Evolutionary conservation across 192 early-diverging fungal genomes (phyloP).

Genomic region (Lobulomyces angularis): DNA sequence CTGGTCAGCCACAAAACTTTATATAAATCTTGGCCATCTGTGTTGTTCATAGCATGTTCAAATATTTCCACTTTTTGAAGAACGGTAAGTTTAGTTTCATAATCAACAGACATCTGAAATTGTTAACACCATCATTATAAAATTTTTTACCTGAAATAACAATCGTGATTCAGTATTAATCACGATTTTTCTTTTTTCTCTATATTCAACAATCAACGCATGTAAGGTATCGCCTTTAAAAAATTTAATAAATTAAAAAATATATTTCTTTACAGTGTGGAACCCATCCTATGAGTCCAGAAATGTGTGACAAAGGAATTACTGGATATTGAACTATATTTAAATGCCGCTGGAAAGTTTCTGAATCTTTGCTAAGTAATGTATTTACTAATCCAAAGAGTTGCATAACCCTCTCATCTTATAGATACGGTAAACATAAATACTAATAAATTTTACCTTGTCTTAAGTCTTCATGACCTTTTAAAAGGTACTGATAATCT

Average conservation of each 20-base stretch:
- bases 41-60: slow-evolving; percentile 57
- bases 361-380: slow-evolving; percentile 46
- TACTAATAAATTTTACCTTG: not conserved
- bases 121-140: not conserved
- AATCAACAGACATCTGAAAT: slow-evolving; percentile 56
- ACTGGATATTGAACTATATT: slow-evolving; percentile 61
- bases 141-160: slow-evolving; percentile 53
- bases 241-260: no score
- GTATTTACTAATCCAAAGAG: slow-evolving; percentile 72
- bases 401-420: slow-evolving; percentile 82
- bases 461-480: slow-evolving; percentile 30
- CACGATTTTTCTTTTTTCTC: slow-evolving; percentile 44
- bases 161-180: slow-evolving; percentile 59
- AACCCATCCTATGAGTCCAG: slow-evolving; percentile 66
- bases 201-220: slow-evolving; percentile 53
- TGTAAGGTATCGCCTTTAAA: slow-evolving; percentile 60
- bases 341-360: slow-evolving; percentile 61
- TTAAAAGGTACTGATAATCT: slow-evolving; percentile 64
- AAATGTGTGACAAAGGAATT: slow-evolving; percentile 66
- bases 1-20: slow-evolving; percentile 65
- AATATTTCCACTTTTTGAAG: slow-evolving; percentile 66
- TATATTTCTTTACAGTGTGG: no score
- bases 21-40: slow-evolving; percentile 62
- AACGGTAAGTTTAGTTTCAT: slow-evolving; percentile 50
- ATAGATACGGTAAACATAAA: slow-evolving; percentile 22